Conservation (phyloP, 1,139 yeast genomes). For the Zhuliangozyma blackwelliae region DNA sequence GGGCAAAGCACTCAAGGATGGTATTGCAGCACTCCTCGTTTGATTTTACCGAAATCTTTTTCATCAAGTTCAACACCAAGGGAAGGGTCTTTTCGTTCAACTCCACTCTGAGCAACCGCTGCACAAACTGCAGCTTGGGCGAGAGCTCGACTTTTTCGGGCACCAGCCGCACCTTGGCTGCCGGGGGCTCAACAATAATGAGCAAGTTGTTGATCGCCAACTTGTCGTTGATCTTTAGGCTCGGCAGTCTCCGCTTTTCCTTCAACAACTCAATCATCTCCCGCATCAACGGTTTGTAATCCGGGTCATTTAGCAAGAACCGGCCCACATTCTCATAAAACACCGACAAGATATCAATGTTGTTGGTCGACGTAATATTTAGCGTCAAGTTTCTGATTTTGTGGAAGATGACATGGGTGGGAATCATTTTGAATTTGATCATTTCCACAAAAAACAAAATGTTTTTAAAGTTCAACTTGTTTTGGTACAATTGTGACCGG, state of each 20-base stretch:
- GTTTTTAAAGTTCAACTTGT: constrained; percentile 49
- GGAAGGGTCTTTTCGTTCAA: constrained; percentile 34
- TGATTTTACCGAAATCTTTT: constrained; percentile 42
- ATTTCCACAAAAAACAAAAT: constrained; percentile 69
- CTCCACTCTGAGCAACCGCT: constrained; percentile 48
- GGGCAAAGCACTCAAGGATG: constrained; percentile 50
- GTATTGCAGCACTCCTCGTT: constrained; percentile 37
- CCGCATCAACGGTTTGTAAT: constrained; percentile 55
- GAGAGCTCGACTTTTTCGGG: constrained; percentile 20
- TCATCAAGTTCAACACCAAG: constrained; percentile 36
- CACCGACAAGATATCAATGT: constrained; percentile 61
- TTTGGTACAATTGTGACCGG: constrained; percentile 53
- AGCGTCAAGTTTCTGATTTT: constrained; percentile 56
- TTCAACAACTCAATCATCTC: constrained; percentile 60
- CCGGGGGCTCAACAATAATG: constrained; percentile 59
- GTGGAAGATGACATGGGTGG: constrained; percentile 67
- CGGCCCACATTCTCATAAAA: constrained; percentile 75
- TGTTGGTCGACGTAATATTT: constrained; percentile 48
- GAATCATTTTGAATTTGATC: constrained; percentile 73
- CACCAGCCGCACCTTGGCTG: constrained; percentile 21
- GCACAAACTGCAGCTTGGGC: constrained; percentile 48
- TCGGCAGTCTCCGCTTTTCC: constrained; percentile 46
- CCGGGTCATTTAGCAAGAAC: constrained; percentile 58
- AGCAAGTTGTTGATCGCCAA: constrained; percentile 60
- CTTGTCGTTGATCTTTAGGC: constrained; percentile 52